phyloP scores from a whole-genome alignment of 441 rosid species.

The Omphalea diandra region DNA sequence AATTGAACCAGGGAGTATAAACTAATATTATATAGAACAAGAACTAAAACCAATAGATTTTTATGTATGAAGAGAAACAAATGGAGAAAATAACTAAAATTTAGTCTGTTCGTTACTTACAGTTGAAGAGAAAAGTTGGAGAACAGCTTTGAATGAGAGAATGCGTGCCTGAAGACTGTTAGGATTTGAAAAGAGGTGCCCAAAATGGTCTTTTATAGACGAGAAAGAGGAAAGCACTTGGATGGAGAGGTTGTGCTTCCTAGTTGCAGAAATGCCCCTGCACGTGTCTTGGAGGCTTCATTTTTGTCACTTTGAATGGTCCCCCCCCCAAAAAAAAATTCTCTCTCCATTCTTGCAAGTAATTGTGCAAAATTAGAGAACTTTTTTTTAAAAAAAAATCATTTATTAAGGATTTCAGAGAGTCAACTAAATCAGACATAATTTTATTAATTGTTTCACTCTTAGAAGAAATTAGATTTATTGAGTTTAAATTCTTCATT shows the following conservation, averaged over 20 bases:
- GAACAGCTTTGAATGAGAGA: conserved; percentile 9
- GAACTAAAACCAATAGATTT: neutral
- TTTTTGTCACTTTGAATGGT: neutral
- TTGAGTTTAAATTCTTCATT: no score
- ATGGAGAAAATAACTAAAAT: neutral
- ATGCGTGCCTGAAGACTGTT: conserved; percentile 21
- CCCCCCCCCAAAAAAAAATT: no score
- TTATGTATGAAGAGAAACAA: neutral
- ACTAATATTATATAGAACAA: neutral
- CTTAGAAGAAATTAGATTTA: no score
- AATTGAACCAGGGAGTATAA: conserved; percentile 13
- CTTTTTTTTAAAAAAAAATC: no score
- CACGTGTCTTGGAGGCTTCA: conserved; percentile 20
- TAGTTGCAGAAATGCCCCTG: conserved; percentile 36
- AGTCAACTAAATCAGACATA: no score
- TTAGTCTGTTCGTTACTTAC: conserved; percentile 35
- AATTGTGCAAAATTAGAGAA: no score
- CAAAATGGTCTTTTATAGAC: conserved; percentile 34
- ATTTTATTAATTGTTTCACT: no score
- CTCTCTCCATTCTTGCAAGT: no score
- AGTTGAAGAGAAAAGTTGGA: conserved; percentile 23
- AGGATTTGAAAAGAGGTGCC: conserved; percentile 9
- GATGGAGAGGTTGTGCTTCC: neutral
- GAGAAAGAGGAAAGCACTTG: conserved; percentile 26
- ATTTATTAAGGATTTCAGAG: no score